phyloP scores from a whole-genome alignment of 805 yeast genomes.

The Candida yuanshanica region DNA sequence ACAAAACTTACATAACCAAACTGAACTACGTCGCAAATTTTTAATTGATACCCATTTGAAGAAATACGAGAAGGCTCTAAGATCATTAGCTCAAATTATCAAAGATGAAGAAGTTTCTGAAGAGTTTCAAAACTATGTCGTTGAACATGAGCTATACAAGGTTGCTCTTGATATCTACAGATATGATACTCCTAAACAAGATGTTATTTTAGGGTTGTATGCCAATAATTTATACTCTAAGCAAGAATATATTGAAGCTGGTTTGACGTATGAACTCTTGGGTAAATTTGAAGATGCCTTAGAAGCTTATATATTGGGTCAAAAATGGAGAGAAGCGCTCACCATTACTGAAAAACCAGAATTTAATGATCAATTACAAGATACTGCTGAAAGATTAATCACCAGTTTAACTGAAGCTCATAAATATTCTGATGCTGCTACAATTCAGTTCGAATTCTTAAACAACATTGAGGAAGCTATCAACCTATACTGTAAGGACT shows the following conservation, averaged over 20 bases:
- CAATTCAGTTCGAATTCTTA: slow-evolving; percentile 59
- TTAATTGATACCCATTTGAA: slow-evolving; percentile 75
- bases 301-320: slow-evolving; percentile 61
- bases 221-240: slow-evolving; percentile 56
- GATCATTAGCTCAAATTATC: slow-evolving; percentile 49
- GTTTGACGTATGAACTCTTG: slow-evolving; percentile 67
- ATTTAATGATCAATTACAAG: slow-evolving; percentile 34
- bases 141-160: slow-evolving; percentile 62
- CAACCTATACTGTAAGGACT: slow-evolving; percentile 65
- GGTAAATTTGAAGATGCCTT: slow-evolving; percentile 54
- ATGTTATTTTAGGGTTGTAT: slow-evolving; percentile 48
- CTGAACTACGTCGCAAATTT: slow-evolving; percentile 62
- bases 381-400: slow-evolving; percentile 56
- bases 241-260: slow-evolving; percentile 70
- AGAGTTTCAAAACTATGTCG: slow-evolving; percentile 66
- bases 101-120: slow-evolving; percentile 32
- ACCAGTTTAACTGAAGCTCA: slow-evolving; percentile 59
- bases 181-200: slow-evolving; percentile 49
- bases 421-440: slow-evolving; percentile 75
- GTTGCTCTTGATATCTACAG: slow-evolving; percentile 60
- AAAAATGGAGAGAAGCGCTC: slow-evolving; percentile 83
- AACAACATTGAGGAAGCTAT: slow-evolving; percentile 58
- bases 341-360: slow-evolving; percentile 43
- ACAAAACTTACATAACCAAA: slow-evolving; percentile 67
- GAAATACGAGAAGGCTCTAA: slow-evolving; percentile 61